Evolutionary conservation across 495 filamentous ascomycete species (phyloP), one percentile per base, ranked within the genome.

Genomic region (Penicillium macrosclerotiorum): DNA sequence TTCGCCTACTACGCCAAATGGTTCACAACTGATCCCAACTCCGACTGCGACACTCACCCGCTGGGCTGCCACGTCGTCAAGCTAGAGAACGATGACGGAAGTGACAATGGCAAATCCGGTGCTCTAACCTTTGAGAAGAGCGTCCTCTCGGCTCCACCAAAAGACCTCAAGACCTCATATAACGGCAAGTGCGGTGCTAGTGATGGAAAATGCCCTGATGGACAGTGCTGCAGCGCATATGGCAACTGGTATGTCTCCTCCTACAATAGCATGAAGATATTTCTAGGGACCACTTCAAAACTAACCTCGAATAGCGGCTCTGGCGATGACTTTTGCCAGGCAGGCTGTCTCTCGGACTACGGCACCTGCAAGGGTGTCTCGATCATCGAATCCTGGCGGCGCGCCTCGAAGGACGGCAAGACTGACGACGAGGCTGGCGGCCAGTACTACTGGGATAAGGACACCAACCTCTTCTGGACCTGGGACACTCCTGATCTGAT

Each of bases 1-100:
- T 81, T 90, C 47, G 85, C 84, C 5, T 89, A 81, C 59, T 89
- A 89, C 55, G 73, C 77, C 11, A 88, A 88, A 59, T 89, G 80
- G 69, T 89, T 87, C 64, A 77, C 67, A 42, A 84, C 81, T 0
- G 71, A 78, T 47, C 71, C 76, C 14, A 59, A 73, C 2, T 62
- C 63, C 4, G 67, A 63, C 33, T 79, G 73, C 30, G 56, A 64
- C 2, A 59, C 52, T 6, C 27, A 74, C 3, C 76, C 81, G 0
- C 60, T 89, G 20, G 84, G 84, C 8, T 90, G 85, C 55, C 68
- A 75, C 9, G 80, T 82, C 0, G 75, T 74, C 8, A 51, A 72
- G 25, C 73, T 88, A 46, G 86, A 90, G 62, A 78, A 86, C 43
- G 54, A 60, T 0, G 82, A 81, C 7, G 86, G 86, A 4, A 72